Evolutionary conservation across 176 grass and related monocot species (phyloP).

Genomic region (Ampelocalamus luodianensis): DNA sequence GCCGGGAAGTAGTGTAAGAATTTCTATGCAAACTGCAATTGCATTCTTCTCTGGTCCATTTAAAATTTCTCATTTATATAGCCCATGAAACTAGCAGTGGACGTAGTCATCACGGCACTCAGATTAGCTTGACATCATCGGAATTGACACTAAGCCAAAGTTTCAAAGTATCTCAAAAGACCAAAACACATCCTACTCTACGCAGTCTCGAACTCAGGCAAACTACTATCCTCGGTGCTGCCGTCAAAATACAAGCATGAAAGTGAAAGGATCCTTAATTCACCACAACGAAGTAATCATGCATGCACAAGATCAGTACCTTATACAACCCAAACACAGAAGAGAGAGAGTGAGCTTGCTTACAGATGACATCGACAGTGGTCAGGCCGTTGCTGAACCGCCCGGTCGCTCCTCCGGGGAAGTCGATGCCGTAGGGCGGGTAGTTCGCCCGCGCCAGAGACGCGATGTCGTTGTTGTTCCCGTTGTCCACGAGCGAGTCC

Average conservation of each 20-base stretch:
- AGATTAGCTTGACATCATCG: not conserved
- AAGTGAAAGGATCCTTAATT: no score
- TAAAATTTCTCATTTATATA: no score
- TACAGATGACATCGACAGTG: constrained; percentile 77
- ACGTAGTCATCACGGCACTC: not conserved
- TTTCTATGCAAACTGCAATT: no score
- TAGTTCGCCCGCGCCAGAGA: constrained; percentile 85
- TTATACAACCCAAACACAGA: constrained; percentile 57
- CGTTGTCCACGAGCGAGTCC: constrained; percentile 98
- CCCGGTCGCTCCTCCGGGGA: constrained; percentile 72
- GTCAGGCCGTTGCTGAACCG: constrained; percentile 88
- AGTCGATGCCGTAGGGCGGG: constrained; percentile 95
- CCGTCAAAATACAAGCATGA: no score
- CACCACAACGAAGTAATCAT: no score
- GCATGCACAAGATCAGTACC: no score
- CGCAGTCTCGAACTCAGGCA: no score
- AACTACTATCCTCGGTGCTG: no score
- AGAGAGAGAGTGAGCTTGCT: constrained; percentile 46
- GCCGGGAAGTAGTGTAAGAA: no score
- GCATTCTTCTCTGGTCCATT: no score
- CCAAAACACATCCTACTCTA: not conserved
- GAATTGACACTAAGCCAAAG: constrained; percentile 16
- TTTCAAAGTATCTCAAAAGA: no score
- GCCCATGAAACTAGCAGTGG: no score
- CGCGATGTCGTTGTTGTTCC: constrained; percentile 97